Conservation (phyloP, 139 green algal genomes). For the Gonium pectorale region DNA sequence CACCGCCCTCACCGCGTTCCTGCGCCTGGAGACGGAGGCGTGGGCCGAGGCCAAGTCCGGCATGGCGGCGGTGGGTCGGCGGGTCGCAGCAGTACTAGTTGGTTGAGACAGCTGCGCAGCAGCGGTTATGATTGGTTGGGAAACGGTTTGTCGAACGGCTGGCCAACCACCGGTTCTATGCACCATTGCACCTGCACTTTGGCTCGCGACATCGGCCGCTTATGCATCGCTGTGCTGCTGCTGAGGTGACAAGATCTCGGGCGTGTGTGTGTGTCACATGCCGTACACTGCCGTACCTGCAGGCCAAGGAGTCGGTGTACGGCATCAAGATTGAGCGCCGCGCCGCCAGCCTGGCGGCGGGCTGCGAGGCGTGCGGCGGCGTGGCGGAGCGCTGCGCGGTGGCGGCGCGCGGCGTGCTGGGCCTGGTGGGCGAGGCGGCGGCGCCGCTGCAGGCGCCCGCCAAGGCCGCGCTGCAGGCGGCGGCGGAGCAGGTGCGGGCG, state of each 20-base stretch:
- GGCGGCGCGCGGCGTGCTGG: background rate
- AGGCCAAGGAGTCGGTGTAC: constrained; percentile 36
- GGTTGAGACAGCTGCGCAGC: no score
- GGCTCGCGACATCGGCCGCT: background rate
- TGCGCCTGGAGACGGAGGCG: background rate
- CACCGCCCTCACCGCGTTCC: constrained; percentile 1
- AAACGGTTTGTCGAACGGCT: background rate
- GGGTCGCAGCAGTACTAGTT: background rate
- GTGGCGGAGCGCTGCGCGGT: background rate
- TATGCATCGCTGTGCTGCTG: background rate
- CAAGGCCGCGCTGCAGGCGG: constrained; percentile 13
- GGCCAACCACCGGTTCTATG: background rate
- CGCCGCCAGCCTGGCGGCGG: constrained; percentile 8
- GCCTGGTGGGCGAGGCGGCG: constrained; percentile 17
- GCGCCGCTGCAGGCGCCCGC: no score
- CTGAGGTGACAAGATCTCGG: background rate
- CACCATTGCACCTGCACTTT: background rate
- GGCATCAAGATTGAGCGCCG: constrained; percentile 46
- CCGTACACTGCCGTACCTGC: background rate
- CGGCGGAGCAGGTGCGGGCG: constrained; percentile 21
- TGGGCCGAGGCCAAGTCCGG: constrained; percentile 12
- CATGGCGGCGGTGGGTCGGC: constrained; percentile 8
- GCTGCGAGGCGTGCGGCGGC: background rate
- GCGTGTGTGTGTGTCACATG: background rate
- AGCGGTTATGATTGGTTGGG: background rate